Conservation (phyloP, 2,329 filamentous ascomycete genomes). For the Aspergillus oerlinghausenensis region DNA sequence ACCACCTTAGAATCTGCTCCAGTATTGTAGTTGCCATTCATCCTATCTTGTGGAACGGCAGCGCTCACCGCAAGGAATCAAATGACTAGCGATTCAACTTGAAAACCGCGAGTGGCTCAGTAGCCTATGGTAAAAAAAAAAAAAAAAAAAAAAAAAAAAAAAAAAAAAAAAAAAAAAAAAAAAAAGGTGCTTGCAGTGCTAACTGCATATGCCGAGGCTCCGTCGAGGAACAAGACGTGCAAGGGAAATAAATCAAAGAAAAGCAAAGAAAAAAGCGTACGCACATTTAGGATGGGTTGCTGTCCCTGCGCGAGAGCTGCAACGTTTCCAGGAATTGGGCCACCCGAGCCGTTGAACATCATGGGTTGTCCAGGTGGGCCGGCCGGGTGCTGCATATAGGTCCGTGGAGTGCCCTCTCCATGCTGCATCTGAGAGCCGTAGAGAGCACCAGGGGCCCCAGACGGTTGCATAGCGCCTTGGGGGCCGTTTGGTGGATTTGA, state of each 20-base stretch:
- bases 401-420: slow-evolving; percentile 49
- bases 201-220: too few species aligned
- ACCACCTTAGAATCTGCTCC: slow-evolving; percentile 14
- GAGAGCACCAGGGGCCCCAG: slow-evolving; percentile 57
- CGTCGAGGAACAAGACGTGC: too few species aligned
- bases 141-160: background rate
- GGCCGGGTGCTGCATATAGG: slow-evolving; percentile 59
- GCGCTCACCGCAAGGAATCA: background rate
- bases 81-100: background rate
- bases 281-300: slow-evolving; percentile 71
- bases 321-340: slow-evolving; percentile 47
- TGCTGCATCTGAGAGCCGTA: slow-evolving; percentile 67
- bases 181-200: background rate
- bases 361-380: slow-evolving; percentile 51
- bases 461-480: slow-evolving; percentile 52
- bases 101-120: background rate
- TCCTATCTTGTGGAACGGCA: slow-evolving; percentile 7
- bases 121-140: background rate
- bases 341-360: slow-evolving; percentile 42
- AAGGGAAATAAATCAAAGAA: background rate
- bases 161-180: background rate
- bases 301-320: slow-evolving; percentile 68
- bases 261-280: slow-evolving; percentile 20
- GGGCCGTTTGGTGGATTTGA: slow-evolving; percentile 53
- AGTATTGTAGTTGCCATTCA: slow-evolving; percentile 19